These are phyloP conservation scores for Kalaharituber pfeilii DNA, from an alignment of 2,329 filamentous ascomycete species.

Conservation along the genomic window DNA sequence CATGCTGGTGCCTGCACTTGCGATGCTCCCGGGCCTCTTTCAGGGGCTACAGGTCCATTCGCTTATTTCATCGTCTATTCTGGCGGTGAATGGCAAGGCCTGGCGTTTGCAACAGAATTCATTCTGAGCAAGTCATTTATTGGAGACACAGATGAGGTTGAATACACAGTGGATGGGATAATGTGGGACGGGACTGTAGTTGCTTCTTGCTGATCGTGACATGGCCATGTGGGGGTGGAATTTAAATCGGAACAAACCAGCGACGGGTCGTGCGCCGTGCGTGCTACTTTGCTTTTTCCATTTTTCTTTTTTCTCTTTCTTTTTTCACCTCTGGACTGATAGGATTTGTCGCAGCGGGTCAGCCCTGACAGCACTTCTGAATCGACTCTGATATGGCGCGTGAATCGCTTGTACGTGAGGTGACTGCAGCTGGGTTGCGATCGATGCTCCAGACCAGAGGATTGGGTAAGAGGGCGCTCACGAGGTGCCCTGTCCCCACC, in stretches of 20 bases:
- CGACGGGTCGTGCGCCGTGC: too few relatives aligned
- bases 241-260: not conserved
- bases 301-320: too few relatives aligned
- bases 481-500: not conserved
- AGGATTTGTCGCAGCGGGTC: not conserved
- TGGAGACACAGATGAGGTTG: not conserved
- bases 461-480: too few relatives aligned
- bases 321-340: too few relatives aligned
- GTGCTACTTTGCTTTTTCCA: too few relatives aligned
- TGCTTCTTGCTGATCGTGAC: conserved; percentile 1
- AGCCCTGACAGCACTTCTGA: not conserved
- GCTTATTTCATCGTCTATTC: not conserved
- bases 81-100: not conserved
- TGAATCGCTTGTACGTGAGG: too few relatives aligned
- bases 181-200: not conserved
- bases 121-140: not conserved
- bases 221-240: not conserved
- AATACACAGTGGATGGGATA: not conserved
- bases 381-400: not conserved
- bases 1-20: not conserved
- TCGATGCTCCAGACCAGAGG: too few relatives aligned
- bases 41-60: not conserved
- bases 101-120: not conserved
- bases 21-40: not conserved
- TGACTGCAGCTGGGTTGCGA: too few relatives aligned